Evolutionary conservation across 2,329 filamentous ascomycete genomes (phyloP).

Genomic region (Cercospora berteroae): DNA sequence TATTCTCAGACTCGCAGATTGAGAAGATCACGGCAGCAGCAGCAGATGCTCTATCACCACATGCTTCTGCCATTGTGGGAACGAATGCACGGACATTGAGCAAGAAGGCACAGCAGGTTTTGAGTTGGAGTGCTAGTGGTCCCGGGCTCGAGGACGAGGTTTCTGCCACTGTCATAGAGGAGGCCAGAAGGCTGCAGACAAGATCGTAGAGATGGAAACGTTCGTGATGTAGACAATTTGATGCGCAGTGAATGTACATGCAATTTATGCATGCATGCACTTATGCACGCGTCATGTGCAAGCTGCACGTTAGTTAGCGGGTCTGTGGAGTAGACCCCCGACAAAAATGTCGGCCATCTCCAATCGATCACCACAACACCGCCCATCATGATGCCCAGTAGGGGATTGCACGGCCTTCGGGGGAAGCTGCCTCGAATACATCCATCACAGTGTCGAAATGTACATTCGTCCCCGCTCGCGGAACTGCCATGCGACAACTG

Average conservation of each 20-base stretch:
- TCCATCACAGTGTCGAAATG: constrained; percentile 33
- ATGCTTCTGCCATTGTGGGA: not conserved
- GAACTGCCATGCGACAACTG: not conserved
- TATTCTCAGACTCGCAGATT: not conserved
- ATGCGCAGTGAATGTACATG: not conserved
- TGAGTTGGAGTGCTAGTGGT: not conserved
- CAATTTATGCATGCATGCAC: not conserved
- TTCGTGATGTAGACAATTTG: not conserved
- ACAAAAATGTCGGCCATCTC: not conserved
- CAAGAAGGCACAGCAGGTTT: not conserved
- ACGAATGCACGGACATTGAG: not conserved
- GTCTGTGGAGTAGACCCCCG: not conserved
- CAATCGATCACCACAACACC: constrained; percentile 6
- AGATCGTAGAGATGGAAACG: not conserved
- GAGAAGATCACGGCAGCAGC: not conserved
- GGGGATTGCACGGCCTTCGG: constrained; percentile 44
- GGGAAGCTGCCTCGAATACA: constrained; percentile 27
- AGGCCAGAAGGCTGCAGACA: not conserved
- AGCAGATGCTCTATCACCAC: not conserved
- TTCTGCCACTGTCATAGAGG: not conserved
- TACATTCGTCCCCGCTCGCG: constrained; percentile 9
- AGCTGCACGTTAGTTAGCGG: not conserved
- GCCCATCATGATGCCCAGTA: constrained; percentile 47
- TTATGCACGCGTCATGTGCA: not conserved
- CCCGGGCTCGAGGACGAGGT: not conserved